These are phyloP conservation scores for Nicotiana sylvestris DNA, from an alignment of 257 asterid species.

Conservation along the genomic window DNA sequence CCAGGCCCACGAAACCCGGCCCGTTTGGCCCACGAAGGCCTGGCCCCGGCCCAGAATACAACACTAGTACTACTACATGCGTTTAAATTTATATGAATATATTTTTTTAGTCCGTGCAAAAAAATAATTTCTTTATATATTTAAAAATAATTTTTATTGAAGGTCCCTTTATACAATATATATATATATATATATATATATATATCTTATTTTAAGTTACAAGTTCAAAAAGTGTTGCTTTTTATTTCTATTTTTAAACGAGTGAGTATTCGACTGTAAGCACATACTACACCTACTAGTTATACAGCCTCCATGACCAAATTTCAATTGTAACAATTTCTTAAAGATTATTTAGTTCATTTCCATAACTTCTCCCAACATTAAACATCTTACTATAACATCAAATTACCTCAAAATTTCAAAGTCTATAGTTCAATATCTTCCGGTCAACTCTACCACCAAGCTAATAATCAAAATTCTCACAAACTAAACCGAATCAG, in stretches of 20 bases:
- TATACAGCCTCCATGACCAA: neutral
- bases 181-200: no score
- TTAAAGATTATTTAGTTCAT: neutral
- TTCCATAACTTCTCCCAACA: neutral
- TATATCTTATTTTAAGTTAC: no score
- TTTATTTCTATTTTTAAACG: no score
- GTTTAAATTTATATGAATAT: no score
- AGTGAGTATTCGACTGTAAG: neutral
- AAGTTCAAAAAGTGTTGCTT: no score
- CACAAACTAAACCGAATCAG: neutral
- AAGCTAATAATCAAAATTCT: slow-evolving; percentile 20
- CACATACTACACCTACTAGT: neutral
- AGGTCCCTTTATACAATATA: no score
- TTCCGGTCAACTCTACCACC: neutral
- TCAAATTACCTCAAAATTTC: slow-evolving; percentile 14
- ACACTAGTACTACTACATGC: neutral
- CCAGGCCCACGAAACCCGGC: no score
- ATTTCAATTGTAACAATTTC: neutral
- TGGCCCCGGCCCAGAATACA: no score
- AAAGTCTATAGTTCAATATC: neutral
- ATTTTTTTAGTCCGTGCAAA: no score
- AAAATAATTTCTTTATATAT: no score
- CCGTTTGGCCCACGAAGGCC: no score
- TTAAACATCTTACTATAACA: neutral
- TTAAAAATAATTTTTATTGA: no score